These are phyloP conservation scores for Lachancea sp. DNA, from an alignment of 805 yeast genomes.

Conservation along the genomic window DNA sequence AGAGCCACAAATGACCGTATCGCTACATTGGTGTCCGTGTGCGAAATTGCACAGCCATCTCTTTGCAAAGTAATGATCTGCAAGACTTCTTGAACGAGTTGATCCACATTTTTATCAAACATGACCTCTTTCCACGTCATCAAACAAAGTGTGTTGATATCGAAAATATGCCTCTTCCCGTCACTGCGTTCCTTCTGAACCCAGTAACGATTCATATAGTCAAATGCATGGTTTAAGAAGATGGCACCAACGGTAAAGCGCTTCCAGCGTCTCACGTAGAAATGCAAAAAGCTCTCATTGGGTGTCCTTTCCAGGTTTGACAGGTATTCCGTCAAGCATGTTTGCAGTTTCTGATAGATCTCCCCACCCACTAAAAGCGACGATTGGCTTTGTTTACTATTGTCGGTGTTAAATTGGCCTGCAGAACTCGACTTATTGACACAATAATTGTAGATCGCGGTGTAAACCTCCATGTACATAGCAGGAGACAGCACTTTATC, in stretches of 20 bases:
- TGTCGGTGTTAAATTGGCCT: constrained; percentile 37
- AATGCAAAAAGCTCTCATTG: constrained; percentile 66
- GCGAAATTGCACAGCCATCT: constrained; percentile 66
- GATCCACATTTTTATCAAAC: constrained; percentile 59
- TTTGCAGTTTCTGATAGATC: constrained; percentile 65
- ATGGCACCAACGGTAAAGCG: constrained; percentile 88
- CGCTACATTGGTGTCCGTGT: constrained; percentile 59
- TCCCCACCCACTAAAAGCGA: constrained; percentile 77
- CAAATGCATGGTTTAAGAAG: constrained; percentile 85
- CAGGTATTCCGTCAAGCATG: constrained; percentile 59
- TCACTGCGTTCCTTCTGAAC: constrained; percentile 92
- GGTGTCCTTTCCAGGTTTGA: constrained; percentile 43
- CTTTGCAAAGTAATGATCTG: constrained; percentile 73
- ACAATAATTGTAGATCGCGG: constrained; percentile 90
- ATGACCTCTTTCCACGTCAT: constrained; percentile 82
- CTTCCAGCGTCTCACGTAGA: constrained; percentile 83
- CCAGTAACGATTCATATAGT: constrained; percentile 96
- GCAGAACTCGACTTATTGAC: constrained; percentile 61
- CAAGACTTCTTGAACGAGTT: constrained; percentile 64
- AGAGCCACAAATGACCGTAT: constrained; percentile 81
- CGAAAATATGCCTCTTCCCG: constrained; percentile 83
- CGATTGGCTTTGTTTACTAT: constrained; percentile 28
- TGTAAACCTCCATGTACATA: constrained; percentile 84
- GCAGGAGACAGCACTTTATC: constrained; percentile 59
- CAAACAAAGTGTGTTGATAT: constrained; percentile 81